Percentiles rank a stretch among this genome's conserved stretches.
Evolutionary conservation across 441 rosid species (phyloP).

Genomic region (Aleurites moluccanus): DNA sequence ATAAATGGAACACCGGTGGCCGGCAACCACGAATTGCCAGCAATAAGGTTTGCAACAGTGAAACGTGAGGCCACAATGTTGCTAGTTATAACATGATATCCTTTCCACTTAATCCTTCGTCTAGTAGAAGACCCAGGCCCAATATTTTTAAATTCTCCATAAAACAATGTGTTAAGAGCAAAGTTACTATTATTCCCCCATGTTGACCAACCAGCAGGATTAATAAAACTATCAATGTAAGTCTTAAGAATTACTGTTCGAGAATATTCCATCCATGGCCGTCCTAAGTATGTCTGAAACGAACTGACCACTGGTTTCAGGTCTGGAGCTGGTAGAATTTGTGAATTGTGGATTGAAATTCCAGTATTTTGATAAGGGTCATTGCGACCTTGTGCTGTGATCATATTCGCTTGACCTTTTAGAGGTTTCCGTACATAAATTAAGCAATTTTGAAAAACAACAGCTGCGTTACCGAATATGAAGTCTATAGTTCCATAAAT

Average conservation of each 20-base stretch:
- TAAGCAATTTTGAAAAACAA: slow-evolving; percentile 60
- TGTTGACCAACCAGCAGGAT: slow-evolving; percentile 64
- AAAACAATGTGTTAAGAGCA: slow-evolving; percentile 58
- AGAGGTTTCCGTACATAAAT: slow-evolving; percentile 53
- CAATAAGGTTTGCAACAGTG: slow-evolving; percentile 42
- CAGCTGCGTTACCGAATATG: slow-evolving; percentile 81
- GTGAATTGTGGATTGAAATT: slow-evolving; percentile 64
- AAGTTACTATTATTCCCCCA: slow-evolving; percentile 56
- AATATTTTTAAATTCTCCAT: slow-evolving; percentile 51
- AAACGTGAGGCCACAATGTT: slow-evolving; percentile 39
- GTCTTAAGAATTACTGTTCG: slow-evolving; percentile 51
- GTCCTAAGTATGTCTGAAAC: slow-evolving; percentile 56
- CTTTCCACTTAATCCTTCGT: slow-evolving; percentile 54
- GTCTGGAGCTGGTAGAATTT: slow-evolving; percentile 49
- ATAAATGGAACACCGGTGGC: slow-evolving; percentile 51
- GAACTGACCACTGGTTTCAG: slow-evolving; percentile 37
- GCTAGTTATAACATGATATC: slow-evolving; percentile 52
- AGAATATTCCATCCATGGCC: slow-evolving; percentile 76
- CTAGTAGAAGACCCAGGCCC: slow-evolving; percentile 54
- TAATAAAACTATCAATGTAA: slow-evolving; percentile 46
- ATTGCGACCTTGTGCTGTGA: slow-evolving; percentile 70
- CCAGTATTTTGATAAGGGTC: slow-evolving; percentile 69
- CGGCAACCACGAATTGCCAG: slow-evolving; percentile 58
- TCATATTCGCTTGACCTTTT: slow-evolving; percentile 46
- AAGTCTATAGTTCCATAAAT: slow-evolving; percentile 83